These are phyloP conservation scores for Penicillium brasilianum DNA, from an alignment of 2,329 filamentous ascomycete species.

Conservation along the genomic window DNA sequence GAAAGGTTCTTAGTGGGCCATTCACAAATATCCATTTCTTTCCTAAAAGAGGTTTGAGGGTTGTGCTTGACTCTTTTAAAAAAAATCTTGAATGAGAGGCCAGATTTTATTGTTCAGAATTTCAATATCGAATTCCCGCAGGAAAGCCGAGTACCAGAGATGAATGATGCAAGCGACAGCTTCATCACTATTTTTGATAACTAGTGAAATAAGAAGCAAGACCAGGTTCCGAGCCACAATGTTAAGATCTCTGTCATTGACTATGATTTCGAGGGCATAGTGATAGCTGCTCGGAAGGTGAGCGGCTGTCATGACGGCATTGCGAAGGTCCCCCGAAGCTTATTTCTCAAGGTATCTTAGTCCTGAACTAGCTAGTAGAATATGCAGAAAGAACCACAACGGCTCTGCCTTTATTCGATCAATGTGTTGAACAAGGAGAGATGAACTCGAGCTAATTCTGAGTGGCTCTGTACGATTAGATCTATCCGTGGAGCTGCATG, in stretches of 20 bases:
- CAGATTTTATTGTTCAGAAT: slow-evolving; percentile 24
- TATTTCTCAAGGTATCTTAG: neutral
- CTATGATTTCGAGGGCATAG: neutral
- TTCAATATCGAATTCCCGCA: slow-evolving; percentile 32
- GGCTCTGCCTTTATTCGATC: no score
- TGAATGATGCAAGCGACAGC: slow-evolving; percentile 47
- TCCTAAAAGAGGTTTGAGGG: neutral
- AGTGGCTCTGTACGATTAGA: neutral
- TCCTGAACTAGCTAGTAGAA: no score
- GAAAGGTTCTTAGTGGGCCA: neutral
- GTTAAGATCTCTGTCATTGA: neutral
- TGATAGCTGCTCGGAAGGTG: neutral
- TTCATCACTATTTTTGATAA: slow-evolving; percentile 7
- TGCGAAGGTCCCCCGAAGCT: slow-evolving; percentile 1
- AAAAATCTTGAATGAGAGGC: neutral
- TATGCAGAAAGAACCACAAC: no score
- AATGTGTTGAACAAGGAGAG: no score
- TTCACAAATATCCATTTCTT: neutral
- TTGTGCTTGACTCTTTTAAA: neutral
- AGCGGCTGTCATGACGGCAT: neutral
- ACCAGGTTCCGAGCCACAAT: neutral
- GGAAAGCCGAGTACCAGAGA: slow-evolving; percentile 53
- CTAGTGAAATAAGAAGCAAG: neutral
- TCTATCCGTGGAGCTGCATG: neutral
- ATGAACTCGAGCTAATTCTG: neutral